phyloP scores from a whole-genome alignment of 352 stramenopile genomes.

The Globisporangium viniferum region DNA sequence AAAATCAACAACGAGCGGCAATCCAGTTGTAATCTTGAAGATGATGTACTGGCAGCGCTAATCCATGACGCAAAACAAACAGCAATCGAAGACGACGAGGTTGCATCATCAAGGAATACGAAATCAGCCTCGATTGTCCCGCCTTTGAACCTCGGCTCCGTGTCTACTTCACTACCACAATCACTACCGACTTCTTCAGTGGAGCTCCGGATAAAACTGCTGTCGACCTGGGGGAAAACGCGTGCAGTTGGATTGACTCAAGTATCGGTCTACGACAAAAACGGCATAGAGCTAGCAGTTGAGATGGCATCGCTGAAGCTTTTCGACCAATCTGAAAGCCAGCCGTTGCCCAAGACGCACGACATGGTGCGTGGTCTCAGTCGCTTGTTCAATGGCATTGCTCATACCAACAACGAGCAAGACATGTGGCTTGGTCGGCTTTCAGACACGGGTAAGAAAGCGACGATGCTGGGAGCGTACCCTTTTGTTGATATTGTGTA shows the following conservation, averaged over 20 bases:
- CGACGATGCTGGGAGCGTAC: neutral
- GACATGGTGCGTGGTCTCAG: constrained; percentile 65
- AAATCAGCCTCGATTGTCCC: constrained; percentile 23
- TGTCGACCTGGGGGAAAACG: constrained; percentile 69
- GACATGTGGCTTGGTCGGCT: constrained; percentile 79
- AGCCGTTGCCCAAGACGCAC: constrained; percentile 49
- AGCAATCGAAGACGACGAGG: neutral
- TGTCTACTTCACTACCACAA: neutral
- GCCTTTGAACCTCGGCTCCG: constrained; percentile 22
- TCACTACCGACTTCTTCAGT: neutral
- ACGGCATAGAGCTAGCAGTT: constrained; percentile 54
- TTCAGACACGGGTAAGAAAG: constrained; percentile 37
- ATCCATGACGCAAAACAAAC: neutral
- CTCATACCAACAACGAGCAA: constrained; percentile 59
- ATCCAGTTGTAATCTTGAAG: neutral
- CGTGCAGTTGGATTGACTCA: constrained; percentile 58
- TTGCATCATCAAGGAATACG: neutral
- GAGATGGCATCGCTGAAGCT: constrained; percentile 44
- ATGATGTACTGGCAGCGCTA: neutral
- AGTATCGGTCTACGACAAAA: constrained; percentile 59
- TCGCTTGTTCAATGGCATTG: constrained; percentile 55
- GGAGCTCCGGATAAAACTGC: constrained; percentile 60
- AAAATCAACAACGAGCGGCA: neutral
- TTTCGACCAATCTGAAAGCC: constrained; percentile 44
- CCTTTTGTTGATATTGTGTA: neutral